Evolutionary conservation across 2,329 filamentous ascomycete species (phyloP).

Genomic region (Pseudocercospora macadamiae): DNA sequence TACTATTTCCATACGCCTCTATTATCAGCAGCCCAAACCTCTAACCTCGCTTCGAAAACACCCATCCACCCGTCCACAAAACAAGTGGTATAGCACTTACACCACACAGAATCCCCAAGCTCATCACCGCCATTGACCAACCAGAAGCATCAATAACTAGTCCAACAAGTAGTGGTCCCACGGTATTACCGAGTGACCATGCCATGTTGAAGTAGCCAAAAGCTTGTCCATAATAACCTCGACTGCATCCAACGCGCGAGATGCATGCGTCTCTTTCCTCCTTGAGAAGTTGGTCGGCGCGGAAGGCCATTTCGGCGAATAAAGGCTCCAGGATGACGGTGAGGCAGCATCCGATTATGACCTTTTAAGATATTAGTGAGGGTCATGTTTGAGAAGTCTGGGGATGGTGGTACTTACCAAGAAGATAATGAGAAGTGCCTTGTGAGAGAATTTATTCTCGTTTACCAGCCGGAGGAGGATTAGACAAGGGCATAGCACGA

Average conservation of each 20-base stretch:
- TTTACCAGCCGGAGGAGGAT: slow-evolving; percentile 28
- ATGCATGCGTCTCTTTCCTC: slow-evolving; percentile 19
- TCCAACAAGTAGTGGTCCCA: slow-evolving; percentile 32
- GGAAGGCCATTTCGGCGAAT: slow-evolving; percentile 27
- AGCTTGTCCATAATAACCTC: slow-evolving; percentile 52
- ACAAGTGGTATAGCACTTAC: slow-evolving; percentile 53
- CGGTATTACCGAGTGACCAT: slow-evolving; percentile 29
- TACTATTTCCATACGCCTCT: too few species aligned
- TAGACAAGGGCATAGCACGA: slow-evolving; percentile 18
- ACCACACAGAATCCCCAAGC: slow-evolving; percentile 42
- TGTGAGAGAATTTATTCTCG: slow-evolving; percentile 20
- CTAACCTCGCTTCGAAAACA: not conserved
- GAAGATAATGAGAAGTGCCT: slow-evolving; percentile 23
- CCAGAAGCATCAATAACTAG: slow-evolving; percentile 27
- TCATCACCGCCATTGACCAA: slow-evolving; percentile 26
- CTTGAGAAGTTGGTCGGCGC: slow-evolving; percentile 17
- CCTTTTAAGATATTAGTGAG: not conserved
- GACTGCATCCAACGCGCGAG: not conserved
- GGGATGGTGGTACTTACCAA: slow-evolving; percentile 8
- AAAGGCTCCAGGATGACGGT: slow-evolving; percentile 28
- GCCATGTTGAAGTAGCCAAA: slow-evolving; percentile 48
- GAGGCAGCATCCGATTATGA: slow-evolving; percentile 20
- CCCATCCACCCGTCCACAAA: slow-evolving; percentile 18
- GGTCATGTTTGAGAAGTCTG: not conserved
- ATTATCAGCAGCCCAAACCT: too few species aligned